Conservation (phyloP, 169 alveolate species). For the Blepharisma undulans region DNA sequence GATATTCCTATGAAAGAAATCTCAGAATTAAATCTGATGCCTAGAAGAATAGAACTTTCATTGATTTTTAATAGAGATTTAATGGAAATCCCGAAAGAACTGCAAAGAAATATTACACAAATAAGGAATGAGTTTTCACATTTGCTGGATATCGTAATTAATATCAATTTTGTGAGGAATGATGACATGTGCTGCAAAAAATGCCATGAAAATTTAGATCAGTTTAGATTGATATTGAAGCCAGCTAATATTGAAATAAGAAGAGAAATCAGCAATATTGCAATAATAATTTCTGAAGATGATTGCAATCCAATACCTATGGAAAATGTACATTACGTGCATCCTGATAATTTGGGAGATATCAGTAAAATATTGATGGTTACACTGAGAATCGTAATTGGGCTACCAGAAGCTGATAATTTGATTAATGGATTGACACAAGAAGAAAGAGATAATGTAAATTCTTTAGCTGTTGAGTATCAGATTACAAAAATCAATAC, state of each 20-base stretch:
- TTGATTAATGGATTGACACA: background rate
- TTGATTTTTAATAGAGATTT: background rate
- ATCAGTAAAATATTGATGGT: background rate
- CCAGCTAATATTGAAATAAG: background rate
- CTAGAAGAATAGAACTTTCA: background rate
- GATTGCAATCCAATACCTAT: background rate
- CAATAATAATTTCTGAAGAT: background rate
- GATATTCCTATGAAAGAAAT: background rate
- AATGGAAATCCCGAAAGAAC: background rate
- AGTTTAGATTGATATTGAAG: background rate
- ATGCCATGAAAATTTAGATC: background rate
- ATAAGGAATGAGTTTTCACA: background rate
- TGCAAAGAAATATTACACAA: background rate
- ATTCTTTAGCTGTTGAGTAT: background rate
- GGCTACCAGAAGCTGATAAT: background rate
- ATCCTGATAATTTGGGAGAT: background rate
- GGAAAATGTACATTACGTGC: background rate
- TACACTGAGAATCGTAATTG: background rate
- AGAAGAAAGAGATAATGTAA: background rate
- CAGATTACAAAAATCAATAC: background rate
- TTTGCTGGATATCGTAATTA: background rate
- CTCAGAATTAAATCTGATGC: background rate
- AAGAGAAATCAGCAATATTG: background rate
- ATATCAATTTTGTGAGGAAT: background rate
- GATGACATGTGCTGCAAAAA: background rate